Evolutionary conservation across 2,329 filamentous ascomycete genomes (phyloP), one percentile per base, ranked within the genome.

Genomic region (Cladobotryum protrusum): DNA sequence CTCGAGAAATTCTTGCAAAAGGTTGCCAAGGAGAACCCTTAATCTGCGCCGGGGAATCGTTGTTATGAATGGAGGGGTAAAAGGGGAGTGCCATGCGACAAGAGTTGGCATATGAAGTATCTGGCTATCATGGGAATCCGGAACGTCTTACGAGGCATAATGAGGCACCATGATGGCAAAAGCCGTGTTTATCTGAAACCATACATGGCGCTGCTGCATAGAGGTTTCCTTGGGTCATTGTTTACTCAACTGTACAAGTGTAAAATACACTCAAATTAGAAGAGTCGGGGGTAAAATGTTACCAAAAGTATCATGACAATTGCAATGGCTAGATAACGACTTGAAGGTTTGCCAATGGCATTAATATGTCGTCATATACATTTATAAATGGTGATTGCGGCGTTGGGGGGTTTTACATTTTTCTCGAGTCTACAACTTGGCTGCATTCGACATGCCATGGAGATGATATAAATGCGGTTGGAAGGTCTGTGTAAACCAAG

Each of bases 1-100:
- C 78, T 97, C 61, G 92, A 97, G 77, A 84, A 87, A 61, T 89
- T 82, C 70, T 73, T 96, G 69, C 79, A 82, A 63, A 77, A 81
- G 61, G 72, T 89, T 61, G 61, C 71, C 57, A 71, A 75, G 66
- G 68, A 78, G 65, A 78, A 70, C 64, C 67, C 75, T 60, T 80
- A 73, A 69, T 24, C 15, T 12, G 37, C 4, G 14, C 9, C 6
- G 6, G 37, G 17, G 11, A 19, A n/a, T n/a, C n/a, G n/a, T 9
- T 9, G 24, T 29, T 29, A 29, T 9, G 24, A 29, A 29, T 29
- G 24, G 24, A 29, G 24, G 24, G 24, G 37, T 19, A 20, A 41
- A 41, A 19, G 15, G 3, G 17, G 15, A 41, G 37, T 41, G 37
- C 37, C 17, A 41, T 12, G 37, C 17, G 17, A 19, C 11, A 19